These are phyloP conservation scores for Fusarium palustre DNA, from an alignment of 2,329 filamentous ascomycete genomes.

Conservation along the genomic window DNA sequence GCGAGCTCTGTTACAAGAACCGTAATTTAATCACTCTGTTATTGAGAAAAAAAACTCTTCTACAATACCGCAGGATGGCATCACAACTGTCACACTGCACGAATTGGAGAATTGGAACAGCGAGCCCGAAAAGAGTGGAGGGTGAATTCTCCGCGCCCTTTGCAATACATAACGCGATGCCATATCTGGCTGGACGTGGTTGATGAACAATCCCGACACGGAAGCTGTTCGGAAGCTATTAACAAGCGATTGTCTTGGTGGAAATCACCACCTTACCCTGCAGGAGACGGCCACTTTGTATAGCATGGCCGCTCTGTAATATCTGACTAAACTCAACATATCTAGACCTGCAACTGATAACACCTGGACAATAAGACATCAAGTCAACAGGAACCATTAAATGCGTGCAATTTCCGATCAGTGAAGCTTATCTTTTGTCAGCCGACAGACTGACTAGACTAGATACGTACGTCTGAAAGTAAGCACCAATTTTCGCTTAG, in stretches of 20 bases:
- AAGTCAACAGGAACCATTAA: not conserved
- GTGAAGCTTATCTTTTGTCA: not conserved
- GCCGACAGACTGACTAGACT: not conserved
- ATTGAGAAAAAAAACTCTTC: accelerated
- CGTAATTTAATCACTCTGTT: accelerated
- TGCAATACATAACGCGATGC: too few relatives aligned
- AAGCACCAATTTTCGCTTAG: not conserved
- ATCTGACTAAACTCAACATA: too few relatives aligned
- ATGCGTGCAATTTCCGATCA: not conserved
- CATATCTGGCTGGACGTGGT: not conserved
- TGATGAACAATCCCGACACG: not conserved
- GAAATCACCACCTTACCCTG: accelerated
- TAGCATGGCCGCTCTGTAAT: not conserved
- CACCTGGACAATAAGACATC: not conserved
- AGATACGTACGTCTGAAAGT: not conserved
- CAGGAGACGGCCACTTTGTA: not conserved
- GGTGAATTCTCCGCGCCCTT: not conserved
- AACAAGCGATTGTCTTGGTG: not conserved
- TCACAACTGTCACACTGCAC: not conserved
- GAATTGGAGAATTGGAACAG: not conserved
- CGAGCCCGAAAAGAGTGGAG: not conserved
- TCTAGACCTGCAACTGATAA: not conserved
- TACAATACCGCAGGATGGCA: accelerated
- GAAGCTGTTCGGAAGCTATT: not conserved
- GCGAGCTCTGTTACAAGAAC: not conserved